Percentiles rank a stretch among this genome's conserved stretches.
Conservation (phyloP, 768 basidiomycete genomes). For the Suillus lakei region DNA sequence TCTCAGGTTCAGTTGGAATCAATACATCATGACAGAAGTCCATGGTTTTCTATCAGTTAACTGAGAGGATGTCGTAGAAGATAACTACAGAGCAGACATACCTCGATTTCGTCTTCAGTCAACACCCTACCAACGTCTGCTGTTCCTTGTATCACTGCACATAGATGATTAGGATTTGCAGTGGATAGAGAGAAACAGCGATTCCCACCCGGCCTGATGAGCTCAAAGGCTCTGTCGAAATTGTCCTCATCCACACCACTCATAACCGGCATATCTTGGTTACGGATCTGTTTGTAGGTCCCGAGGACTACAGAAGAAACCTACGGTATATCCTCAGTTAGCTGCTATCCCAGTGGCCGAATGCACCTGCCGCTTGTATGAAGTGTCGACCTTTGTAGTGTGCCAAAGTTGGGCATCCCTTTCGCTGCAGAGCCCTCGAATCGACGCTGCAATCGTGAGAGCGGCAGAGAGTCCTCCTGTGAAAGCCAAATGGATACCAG, state of each 20-base stretch:
- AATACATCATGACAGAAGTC: too few species aligned
- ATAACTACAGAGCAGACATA: too few species aligned
- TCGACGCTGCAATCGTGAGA: slow-evolving; percentile 59
- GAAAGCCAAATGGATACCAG: slow-evolving; percentile 65
- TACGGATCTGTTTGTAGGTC: slow-evolving; percentile 72
- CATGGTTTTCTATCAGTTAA: too few species aligned
- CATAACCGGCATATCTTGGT: slow-evolving; percentile 58
- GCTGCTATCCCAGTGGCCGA: too few species aligned
- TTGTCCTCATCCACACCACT: slow-evolving; percentile 70
- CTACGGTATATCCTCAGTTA: neutral
- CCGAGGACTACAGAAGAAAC: slow-evolving; percentile 73
- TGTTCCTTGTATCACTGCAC: slow-evolving; percentile 23
- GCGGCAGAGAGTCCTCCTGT: slow-evolving; percentile 64
- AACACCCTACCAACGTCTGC: too few species aligned
- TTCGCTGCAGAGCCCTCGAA: slow-evolving; percentile 55
- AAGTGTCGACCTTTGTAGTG: slow-evolving; percentile 56
- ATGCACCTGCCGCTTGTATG: slow-evolving; percentile 55
- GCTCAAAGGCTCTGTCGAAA: slow-evolving; percentile 69
- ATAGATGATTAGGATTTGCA: neutral
- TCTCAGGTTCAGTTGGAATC: too few species aligned
- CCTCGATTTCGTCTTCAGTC: too few species aligned
- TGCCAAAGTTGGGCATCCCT: slow-evolving; percentile 54
- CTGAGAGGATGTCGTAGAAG: too few species aligned
- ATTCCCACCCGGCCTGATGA: slow-evolving; percentile 59
- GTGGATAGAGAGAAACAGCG: neutral